These are phyloP conservation scores for Termitomyces eurrhizus DNA, from an alignment of 768 basidiomycete genomes.

Conservation along the genomic window DNA sequence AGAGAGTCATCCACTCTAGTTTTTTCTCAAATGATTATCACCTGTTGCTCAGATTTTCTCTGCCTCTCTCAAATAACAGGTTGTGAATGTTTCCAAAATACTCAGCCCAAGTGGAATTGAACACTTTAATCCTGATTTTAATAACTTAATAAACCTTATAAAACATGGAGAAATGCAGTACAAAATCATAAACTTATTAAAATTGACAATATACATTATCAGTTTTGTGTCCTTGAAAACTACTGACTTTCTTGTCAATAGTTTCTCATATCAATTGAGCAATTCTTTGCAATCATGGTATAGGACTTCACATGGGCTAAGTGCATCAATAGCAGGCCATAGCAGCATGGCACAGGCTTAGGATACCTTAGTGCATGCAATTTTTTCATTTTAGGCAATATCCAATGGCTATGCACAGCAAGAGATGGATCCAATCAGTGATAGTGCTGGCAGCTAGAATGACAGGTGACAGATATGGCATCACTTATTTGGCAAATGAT, in stretches of 20 bases:
- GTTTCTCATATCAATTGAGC: constrained; percentile 71
- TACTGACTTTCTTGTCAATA: constrained; percentile 20
- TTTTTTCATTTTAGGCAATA: too few species aligned
- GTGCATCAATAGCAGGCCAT: too few species aligned
- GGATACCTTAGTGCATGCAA: too few species aligned
- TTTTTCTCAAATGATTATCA: constrained; percentile 8
- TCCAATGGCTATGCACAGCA: too few species aligned
- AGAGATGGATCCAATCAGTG: too few species aligned
- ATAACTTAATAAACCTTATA: constrained; percentile 28
- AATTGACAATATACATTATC: constrained; percentile 24
- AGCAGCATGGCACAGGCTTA: too few species aligned
- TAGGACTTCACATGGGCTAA: too few species aligned
- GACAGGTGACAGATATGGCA: too few species aligned
- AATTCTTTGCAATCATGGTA: constrained; percentile 59
- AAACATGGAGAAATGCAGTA: constrained; percentile 46
- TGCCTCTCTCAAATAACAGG: constrained; percentile 5
- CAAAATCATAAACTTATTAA: constrained; percentile 34
- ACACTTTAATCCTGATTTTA: not conserved
- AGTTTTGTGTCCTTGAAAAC: not conserved
- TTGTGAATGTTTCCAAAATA: constrained; percentile 19
- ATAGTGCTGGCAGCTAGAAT: too few species aligned
- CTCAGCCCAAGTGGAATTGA: constrained; percentile 18
- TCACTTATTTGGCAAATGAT: too few species aligned
- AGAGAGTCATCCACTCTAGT: constrained; percentile 29
- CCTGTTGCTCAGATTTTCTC: constrained; percentile 7